Percentiles rank a stretch among this genome's conserved stretches.
These are phyloP conservation scores for Geotrichum ghanense DNA, from an alignment of 805 yeast species.

Conservation along the genomic window DNA sequence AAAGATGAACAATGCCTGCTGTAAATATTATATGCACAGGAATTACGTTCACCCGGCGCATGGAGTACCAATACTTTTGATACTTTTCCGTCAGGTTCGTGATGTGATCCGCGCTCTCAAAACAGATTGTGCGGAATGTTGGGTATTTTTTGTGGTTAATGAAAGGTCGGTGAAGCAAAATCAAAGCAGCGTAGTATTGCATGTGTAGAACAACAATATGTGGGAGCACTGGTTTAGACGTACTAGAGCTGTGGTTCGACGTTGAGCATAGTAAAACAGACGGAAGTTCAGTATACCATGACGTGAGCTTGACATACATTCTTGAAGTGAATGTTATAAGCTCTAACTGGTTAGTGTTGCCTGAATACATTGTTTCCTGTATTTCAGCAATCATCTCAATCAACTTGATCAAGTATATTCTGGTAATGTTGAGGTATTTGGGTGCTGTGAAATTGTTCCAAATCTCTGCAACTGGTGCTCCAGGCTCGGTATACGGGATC, in stretches of 20 bases:
- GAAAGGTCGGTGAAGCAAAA: constrained; percentile 11
- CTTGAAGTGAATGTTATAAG: constrained; percentile 1
- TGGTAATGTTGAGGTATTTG: constrained; percentile 11
- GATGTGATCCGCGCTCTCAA: constrained; percentile 7
- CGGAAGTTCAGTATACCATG: constrained; percentile 10
- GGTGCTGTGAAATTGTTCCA: constrained; percentile 6
- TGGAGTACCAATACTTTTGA: constrained; percentile 7
- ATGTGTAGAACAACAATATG: constrained; percentile 10
- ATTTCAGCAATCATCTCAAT: constrained; percentile 13
- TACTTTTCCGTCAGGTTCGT: constrained; percentile 8
- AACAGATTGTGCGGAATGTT: constrained; percentile 3
- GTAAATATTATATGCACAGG: constrained; percentile 14
- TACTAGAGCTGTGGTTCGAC: neutral
- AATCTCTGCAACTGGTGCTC: neutral
- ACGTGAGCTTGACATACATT: constrained; percentile 7
- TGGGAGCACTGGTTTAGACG: constrained; percentile 8
- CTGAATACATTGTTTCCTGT: constrained; percentile 7
- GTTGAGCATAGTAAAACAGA: constrained; percentile 2
- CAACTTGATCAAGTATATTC: constrained; percentile 10
- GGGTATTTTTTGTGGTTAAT: neutral
- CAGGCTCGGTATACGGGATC: constrained; percentile 9
- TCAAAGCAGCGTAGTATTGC: constrained; percentile 9
- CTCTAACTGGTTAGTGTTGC: neutral
- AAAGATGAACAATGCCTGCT: constrained; percentile 8
- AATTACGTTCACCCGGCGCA: constrained; percentile 12